A percentile compares a stretch with the other conserved stretches of the same genome.
phyloP scores from a whole-genome alignment of 331 rosid genomes.

The Acacia pycnantha region DNA sequence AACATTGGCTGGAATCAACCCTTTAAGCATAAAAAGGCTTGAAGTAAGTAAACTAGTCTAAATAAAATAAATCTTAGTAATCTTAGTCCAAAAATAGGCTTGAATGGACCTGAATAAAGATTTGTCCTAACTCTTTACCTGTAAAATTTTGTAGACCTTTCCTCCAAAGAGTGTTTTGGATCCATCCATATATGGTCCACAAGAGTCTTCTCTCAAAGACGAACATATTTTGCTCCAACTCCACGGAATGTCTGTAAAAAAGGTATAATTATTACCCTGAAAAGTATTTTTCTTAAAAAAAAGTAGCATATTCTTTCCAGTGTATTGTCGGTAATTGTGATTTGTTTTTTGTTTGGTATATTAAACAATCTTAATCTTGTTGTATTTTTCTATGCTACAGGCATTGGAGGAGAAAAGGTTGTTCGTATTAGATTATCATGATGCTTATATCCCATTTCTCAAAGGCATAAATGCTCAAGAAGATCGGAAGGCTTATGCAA shows the following conservation, averaged over 20 bases:
- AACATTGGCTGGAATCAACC: slow-evolving; percentile 79
- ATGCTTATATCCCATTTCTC: slow-evolving; percentile 65
- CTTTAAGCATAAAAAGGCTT: slow-evolving; percentile 67
- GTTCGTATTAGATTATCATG: slow-evolving; percentile 73
- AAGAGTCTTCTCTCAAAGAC: slow-evolving; percentile 67
- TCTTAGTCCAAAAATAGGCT: too few species aligned
- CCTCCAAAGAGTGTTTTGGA: slow-evolving; percentile 80
- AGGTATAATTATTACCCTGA: slow-evolving; percentile 35
- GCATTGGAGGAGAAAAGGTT: slow-evolving; percentile 63
- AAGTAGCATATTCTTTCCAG: too few species aligned
- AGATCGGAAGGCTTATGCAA: slow-evolving; percentile 73
- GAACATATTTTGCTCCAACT: slow-evolving; percentile 59
- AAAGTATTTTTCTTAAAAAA: not conserved
- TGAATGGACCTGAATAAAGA: not conserved
- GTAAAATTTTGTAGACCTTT: slow-evolving; percentile 34
- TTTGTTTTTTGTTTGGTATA: too few species aligned
- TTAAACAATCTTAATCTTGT: not conserved
- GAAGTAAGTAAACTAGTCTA: slow-evolving; percentile 39
- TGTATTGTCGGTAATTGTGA: not conserved
- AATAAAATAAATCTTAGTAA: too few species aligned
- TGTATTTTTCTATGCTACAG: slow-evolving; percentile 18
- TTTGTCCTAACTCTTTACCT: not conserved
- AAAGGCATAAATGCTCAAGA: slow-evolving; percentile 60
- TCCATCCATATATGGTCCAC: slow-evolving; percentile 54
- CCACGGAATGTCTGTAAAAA: slow-evolving; percentile 67